These are phyloP conservation scores for Hypoxylon sp. DNA, from an alignment of 2,329 filamentous ascomycete species.

Conservation along the genomic window DNA sequence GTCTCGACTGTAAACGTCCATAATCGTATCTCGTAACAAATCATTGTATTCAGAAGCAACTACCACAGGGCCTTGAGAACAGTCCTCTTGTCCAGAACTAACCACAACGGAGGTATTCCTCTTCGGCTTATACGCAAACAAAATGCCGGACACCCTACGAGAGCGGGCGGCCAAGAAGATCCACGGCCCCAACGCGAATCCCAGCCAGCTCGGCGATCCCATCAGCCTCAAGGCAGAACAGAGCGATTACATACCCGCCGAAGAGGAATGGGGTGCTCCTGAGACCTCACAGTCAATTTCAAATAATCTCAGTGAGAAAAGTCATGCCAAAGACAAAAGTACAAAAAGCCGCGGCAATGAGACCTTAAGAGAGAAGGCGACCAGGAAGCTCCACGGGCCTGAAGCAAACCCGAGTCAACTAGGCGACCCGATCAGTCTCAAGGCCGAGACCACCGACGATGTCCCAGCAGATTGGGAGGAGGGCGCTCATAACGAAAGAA, in stretches of 20 bases:
- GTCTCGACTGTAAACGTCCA: not conserved
- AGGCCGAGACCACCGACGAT: slow-evolving; percentile 43
- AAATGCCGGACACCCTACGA: slow-evolving; percentile 51
- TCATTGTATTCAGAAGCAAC: not conserved
- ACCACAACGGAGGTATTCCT: not conserved
- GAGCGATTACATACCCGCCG: slow-evolving; percentile 52
- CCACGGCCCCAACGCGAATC: slow-evolving; percentile 54
- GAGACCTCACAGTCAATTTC: slow-evolving; percentile 18
- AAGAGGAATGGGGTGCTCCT: slow-evolving; percentile 47
- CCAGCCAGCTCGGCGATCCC: slow-evolving; percentile 58
- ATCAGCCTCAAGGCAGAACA: slow-evolving; percentile 59
- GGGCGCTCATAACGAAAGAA: slow-evolving; percentile 39
- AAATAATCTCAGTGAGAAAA: not conserved
- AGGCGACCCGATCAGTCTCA: slow-evolving; percentile 49
- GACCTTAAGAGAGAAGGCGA: slow-evolving; percentile 45
- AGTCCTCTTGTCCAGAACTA: not conserved
- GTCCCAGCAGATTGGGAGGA: slow-evolving; percentile 43
- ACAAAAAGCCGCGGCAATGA: slow-evolving; percentile 13
- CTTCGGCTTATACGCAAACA: not conserved
- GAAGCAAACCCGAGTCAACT: slow-evolving; percentile 48
- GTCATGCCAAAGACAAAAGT: not conserved
- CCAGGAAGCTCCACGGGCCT: slow-evolving; percentile 44
- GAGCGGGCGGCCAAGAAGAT: slow-evolving; percentile 52
- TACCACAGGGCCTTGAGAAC: not conserved
- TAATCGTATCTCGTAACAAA: not conserved